Evolutionary conservation across 805 yeast genomes (phyloP).

Genomic region (Kuraishia molischiana): DNA sequence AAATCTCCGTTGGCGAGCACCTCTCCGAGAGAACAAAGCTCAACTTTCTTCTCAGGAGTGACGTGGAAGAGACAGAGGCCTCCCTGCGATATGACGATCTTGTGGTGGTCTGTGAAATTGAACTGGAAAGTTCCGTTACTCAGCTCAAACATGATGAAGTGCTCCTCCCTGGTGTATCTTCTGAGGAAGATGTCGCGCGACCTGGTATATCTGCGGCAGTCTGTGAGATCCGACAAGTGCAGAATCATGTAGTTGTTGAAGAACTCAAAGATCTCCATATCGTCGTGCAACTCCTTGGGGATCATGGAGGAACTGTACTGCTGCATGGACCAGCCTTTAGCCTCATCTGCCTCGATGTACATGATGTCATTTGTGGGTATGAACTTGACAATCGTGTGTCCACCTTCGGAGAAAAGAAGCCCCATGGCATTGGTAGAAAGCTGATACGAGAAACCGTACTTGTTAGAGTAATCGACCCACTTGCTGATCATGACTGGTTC

Average conservation of each 20-base stretch:
- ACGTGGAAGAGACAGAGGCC: conserved; percentile 76
- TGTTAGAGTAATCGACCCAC: conserved; percentile 97
- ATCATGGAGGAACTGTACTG: conserved; percentile 31
- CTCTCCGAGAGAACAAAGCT: conserved; percentile 48
- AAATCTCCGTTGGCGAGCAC: conserved; percentile 34
- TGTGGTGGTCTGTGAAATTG: conserved; percentile 92
- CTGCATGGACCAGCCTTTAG: conserved; percentile 44
- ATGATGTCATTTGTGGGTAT: conserved; percentile 55
- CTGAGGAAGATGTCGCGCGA: conserved; percentile 68
- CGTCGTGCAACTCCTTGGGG: conserved; percentile 48
- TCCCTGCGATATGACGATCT: conserved; percentile 66
- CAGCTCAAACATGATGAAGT: conserved; percentile 84
- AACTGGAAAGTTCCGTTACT: conserved; percentile 90
- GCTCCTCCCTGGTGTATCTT: conserved; percentile 70
- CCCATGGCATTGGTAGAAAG: conserved; percentile 86
- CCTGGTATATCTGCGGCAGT: conserved; percentile 33
- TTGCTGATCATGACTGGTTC: conserved; percentile 74
- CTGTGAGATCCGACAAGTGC: conserved; percentile 73
- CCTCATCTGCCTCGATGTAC: conserved; percentile 42
- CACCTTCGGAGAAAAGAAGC: conserved; percentile 78
- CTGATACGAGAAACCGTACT: conserved; percentile 92
- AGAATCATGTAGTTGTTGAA: conserved; percentile 90
- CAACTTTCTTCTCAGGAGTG: conserved; percentile 64
- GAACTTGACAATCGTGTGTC: conserved; percentile 60
- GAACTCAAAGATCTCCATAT: conserved; percentile 77